Evolutionary conservation across 2,329 filamentous ascomycete species (phyloP).

Genomic region (Cytospora piceae): DNA sequence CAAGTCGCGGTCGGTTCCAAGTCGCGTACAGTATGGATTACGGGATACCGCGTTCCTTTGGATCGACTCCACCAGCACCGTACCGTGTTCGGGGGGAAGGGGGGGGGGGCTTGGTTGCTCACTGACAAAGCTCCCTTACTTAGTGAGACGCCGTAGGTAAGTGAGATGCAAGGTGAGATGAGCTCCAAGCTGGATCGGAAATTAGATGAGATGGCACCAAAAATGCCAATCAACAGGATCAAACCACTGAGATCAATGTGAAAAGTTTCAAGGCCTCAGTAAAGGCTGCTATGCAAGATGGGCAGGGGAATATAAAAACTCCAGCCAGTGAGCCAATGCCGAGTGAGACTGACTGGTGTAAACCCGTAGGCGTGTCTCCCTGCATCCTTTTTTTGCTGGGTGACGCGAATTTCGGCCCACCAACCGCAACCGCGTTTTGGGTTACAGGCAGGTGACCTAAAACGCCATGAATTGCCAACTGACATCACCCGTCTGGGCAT

Average conservation of each 20-base stretch:
- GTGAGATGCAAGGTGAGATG: background rate
- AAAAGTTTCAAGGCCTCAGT: slow-evolving; percentile 9
- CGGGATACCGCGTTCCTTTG: slow-evolving; percentile 27
- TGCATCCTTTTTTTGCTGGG: slow-evolving; percentile 17
- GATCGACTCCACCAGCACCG: slow-evolving; percentile 23
- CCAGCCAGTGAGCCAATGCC: background rate
- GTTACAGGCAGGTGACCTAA: slow-evolving; percentile 7
- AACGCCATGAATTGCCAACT: slow-evolving; percentile 7
- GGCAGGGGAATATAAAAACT: background rate
- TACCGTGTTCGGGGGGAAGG: slow-evolving; percentile 5
- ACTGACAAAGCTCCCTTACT: slow-evolving; percentile 1
- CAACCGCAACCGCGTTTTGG: slow-evolving; percentile 29
- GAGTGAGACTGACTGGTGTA: background rate
- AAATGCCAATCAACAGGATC: background rate
- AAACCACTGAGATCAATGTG: background rate
- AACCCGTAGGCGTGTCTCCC: slow-evolving; percentile 20
- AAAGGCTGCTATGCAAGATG: slow-evolving; percentile 6
- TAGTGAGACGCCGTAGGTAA: background rate
- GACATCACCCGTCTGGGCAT: slow-evolving; percentile 6
- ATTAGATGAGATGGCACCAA: slow-evolving; percentile 6
- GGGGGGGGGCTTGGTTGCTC: background rate
- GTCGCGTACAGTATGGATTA: slow-evolving; percentile 29
- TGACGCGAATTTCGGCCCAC: slow-evolving; percentile 12
- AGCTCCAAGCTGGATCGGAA: background rate
- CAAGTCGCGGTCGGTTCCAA: slow-evolving; percentile 29